Evolutionary conservation across 192 early-diverging fungal genomes (phyloP).

Genomic region (Backusella tuberculispora): DNA sequence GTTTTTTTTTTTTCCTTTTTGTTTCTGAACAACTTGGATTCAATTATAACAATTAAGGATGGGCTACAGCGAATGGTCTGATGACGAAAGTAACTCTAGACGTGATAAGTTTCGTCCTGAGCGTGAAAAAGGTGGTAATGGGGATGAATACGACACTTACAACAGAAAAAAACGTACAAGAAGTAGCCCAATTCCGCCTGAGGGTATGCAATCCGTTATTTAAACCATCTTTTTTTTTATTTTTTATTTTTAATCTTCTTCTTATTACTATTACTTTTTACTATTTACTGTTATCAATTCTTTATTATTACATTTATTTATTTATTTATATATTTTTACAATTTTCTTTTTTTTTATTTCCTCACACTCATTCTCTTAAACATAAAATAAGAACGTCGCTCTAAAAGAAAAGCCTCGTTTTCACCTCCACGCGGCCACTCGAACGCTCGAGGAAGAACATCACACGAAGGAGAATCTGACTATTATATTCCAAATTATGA

Average conservation of each 20-base stretch:
- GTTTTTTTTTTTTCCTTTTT: not conserved
- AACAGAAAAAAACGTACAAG: conserved; percentile 36
- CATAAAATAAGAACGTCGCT: conserved; percentile 11
- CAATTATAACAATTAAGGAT: conserved; percentile 11
- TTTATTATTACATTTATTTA: not conserved
- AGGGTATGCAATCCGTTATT: conserved; percentile 33
- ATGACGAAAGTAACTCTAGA: conserved; percentile 37
- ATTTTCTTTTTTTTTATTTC: not conserved
- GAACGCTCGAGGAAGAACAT: not conserved
- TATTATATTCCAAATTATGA: conserved; percentile 87
- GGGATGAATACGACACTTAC: conserved; percentile 32
- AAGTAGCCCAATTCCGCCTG: conserved; percentile 40
- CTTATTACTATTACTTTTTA: not conserved
- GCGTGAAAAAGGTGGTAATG: conserved; percentile 25
- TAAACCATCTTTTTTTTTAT: conserved; percentile 1
- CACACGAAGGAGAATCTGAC: conserved; percentile 39
- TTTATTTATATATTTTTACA: not conserved
- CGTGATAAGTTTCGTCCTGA: conserved; percentile 46
- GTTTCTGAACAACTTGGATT: conserved; percentile 18
- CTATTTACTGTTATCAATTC: not conserved
- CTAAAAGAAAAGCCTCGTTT: conserved; percentile 24
- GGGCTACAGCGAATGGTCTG: conserved; percentile 39
- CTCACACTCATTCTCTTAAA: conserved; percentile 1
- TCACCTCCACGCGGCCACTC: conserved; percentile 13
- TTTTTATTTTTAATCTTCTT: not conserved